These are phyloP conservation scores for Mortierella alpina DNA, from an alignment of 192 early-diverging fungal species.

Conservation along the genomic window DNA sequence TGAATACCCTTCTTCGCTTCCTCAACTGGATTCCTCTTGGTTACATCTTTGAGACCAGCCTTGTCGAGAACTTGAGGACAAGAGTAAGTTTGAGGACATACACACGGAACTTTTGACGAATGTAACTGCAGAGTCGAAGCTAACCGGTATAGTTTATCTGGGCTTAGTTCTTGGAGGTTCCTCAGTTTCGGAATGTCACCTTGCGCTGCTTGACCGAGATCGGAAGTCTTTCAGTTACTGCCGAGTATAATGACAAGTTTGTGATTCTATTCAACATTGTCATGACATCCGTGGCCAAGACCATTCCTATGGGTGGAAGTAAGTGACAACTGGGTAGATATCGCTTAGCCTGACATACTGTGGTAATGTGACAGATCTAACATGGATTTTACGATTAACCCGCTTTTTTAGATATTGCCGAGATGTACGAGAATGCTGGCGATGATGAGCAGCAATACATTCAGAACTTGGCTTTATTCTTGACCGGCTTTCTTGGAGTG, in stretches of 20 bases:
- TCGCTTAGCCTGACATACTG: no score
- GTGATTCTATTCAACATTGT: conserved; percentile 88
- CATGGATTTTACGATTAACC: not conserved
- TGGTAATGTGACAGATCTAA: not conserved
- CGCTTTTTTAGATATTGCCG: conserved; percentile 73
- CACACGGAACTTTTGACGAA: conserved; percentile 4
- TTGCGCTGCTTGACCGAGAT: conserved; percentile 99
- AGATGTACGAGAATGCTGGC: conserved; percentile 83
- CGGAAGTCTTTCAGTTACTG: conserved; percentile 82
- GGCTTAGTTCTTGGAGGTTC: conserved; percentile 83
- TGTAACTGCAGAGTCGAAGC: not conserved
- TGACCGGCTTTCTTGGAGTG: conserved; percentile 85
- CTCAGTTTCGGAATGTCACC: conserved; percentile 91
- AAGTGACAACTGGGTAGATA: conserved; percentile 13
- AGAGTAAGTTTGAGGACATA: conserved; percentile 64
- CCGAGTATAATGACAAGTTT: conserved; percentile 89
- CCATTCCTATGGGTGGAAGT: conserved; percentile 78
- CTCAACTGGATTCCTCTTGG: conserved; percentile 98
- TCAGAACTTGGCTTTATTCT: conserved; percentile 93
- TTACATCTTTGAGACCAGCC: conserved; percentile 96
- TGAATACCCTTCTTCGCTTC: conserved; percentile 95
- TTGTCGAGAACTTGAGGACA: conserved; percentile 86
- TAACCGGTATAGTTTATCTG: not conserved
- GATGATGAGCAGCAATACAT: conserved; percentile 97
- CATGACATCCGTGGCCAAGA: conserved; percentile 73